These are phyloP conservation scores for Aspergillus phoenicis DNA, from an alignment of 2,329 filamentous ascomycete genomes.

Conservation along the genomic window DNA sequence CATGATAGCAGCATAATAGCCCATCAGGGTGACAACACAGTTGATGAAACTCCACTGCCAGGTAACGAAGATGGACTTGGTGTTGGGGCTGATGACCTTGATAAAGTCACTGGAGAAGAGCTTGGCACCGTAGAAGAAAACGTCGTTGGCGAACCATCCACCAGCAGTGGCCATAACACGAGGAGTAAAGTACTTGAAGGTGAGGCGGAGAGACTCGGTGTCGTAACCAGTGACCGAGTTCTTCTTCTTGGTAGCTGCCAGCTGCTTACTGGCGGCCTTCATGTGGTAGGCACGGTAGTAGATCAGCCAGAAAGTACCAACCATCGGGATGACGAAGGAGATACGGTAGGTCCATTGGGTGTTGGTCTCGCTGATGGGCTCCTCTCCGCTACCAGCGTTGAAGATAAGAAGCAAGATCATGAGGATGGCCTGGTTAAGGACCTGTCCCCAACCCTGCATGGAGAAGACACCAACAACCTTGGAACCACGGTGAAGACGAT, in stretches of 20 bases:
- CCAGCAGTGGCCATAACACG: conserved; percentile 3
- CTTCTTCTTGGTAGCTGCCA: conserved; percentile 8
- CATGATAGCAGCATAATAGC: conserved; percentile 2
- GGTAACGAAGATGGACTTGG: conserved; percentile 2
- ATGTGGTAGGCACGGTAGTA: conserved; percentile 12
- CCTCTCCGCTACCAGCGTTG: conserved; percentile 6
- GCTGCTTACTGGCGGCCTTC: conserved; percentile 11
- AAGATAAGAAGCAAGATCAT: conserved; percentile 11
- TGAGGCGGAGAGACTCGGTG: conserved; percentile 1
- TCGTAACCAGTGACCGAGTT: conserved; percentile 6
- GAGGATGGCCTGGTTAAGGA: conserved; percentile 7
- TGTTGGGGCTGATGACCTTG: conserved; percentile 1
- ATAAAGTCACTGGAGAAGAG: conserved; percentile 9
- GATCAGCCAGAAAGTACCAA: conserved; percentile 8
- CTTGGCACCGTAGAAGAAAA: conserved; percentile 10
- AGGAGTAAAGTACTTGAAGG: conserved; percentile 7
- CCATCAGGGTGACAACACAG: not conserved
- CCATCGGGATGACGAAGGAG: conserved; percentile 7
- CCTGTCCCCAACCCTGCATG: conserved; percentile 11
- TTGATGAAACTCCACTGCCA: conserved; percentile 10
- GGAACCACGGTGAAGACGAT: conserved; percentile 8
- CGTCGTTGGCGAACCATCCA: conserved; percentile 10
- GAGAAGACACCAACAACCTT: conserved; percentile 5
- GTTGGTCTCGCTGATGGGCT: conserved; percentile 6
- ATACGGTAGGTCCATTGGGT: conserved; percentile 11